Percentiles rank a stretch among this genome's conserved stretches.
Conservation (phyloP, 805 yeast genomes). For the Pichia scutulata region DNA sequence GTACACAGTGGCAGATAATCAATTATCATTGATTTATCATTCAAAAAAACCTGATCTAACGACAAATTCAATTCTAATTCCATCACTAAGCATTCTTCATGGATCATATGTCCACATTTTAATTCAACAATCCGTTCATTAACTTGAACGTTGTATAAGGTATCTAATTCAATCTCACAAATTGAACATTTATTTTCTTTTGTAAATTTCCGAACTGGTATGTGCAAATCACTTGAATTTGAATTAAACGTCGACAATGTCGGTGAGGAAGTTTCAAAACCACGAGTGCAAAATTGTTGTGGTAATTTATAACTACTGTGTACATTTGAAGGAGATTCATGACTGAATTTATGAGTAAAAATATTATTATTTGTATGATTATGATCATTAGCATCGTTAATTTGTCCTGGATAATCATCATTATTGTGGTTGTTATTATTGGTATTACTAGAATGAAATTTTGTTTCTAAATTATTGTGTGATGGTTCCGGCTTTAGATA, state of each 20-base stretch:
- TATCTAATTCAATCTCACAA: slow-evolving; percentile 44
- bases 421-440: neutral
- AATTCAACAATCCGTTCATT: slow-evolving; percentile 37
- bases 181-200: slow-evolving; percentile 22
- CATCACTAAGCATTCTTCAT: slow-evolving; percentile 48
- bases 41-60: neutral
- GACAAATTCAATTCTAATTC: slow-evolving; percentile 26
- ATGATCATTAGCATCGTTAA: too few relatives aligned
- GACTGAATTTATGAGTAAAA: too few relatives aligned
- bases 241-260: neutral
- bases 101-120: slow-evolving; percentile 48
- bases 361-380: too few relatives aligned
- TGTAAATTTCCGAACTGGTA: neutral
- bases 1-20: slow-evolving; percentile 23
- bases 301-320: neutral
- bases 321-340: neutral
- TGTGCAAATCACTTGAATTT: neutral
- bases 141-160: slow-evolving; percentile 36
- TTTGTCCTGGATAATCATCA: neutral
- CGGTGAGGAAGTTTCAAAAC: neutral
- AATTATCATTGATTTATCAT: slow-evolving; percentile 1
- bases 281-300: neutral
- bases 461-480: neutral
- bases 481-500: neutral
- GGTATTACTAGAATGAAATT: neutral